Evolutionary conservation across 108 stramenopile species (phyloP), one percentile per base, ranked within the genome.

Genomic region (Cylindrotheca closterium): DNA sequence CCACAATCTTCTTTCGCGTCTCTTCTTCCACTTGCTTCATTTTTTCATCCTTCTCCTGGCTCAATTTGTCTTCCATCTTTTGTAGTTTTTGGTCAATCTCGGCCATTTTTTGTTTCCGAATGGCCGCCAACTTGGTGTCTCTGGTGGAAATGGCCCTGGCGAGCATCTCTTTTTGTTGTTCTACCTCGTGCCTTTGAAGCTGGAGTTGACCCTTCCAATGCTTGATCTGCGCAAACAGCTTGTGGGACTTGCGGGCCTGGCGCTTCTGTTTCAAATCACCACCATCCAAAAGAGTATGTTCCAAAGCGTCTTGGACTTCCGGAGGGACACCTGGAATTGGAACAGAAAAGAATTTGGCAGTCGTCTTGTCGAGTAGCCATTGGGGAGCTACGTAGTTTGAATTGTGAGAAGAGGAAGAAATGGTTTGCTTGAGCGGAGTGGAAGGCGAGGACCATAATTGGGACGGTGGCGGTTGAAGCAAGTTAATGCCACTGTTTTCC

Each of bases 321-420:
- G 46, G 27, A 3, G 60, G 18, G 12, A 67, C 73, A 23, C 58
- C 42, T 12, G 66, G 65, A 32, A 74, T 50, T 1, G 73, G 66
- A 46, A 74, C 42, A 3, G 73, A 74, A 63, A 74, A 74, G 52
- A 37, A 66, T 33, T 55, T 52, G 30, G 65, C 29, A 0, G 63
- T 51, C 53, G 63, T 63, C 46, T 73, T 73, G 21, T 73, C 71
- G 17, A 65, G 29, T 22, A 73, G 47, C 71, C 71, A 73, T 33
- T 65, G 64, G 10, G 71, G 71, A 29, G 63, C 42, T 2, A 26
- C 57, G 42, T 73, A 73, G n/a, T n/a, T n/a, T n/a, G n/a, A n/a
- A n/a, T n/a, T n/a, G n/a, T n/a, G n/a, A n/a, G n/a, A n/a, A 4
- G 63, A 73, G 24, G 15, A 42, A 7, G 37, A 15, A 7, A 15